Evolutionary conservation across 495 filamentous ascomycete species (phyloP).

Genomic region (Tuber indicum): DNA sequence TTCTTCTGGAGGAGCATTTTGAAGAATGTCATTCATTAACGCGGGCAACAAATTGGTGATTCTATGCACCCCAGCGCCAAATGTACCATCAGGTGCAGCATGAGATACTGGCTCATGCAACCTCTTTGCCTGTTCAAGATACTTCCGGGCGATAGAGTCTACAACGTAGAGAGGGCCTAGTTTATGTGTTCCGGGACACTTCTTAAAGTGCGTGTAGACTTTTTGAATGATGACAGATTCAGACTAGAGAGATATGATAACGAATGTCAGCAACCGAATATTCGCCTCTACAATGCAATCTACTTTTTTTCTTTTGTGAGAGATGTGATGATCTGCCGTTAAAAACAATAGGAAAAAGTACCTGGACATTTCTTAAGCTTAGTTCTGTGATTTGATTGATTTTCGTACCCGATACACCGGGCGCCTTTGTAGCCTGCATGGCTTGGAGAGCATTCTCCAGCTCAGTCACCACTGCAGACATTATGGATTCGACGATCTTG

Average conservation of each 20-base stretch:
- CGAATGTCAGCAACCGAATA: constrained; percentile 36
- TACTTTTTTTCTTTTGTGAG: constrained; percentile 4
- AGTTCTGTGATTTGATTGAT: constrained; percentile 76
- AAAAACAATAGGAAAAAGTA: constrained; percentile 50
- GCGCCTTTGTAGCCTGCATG: constrained; percentile 83
- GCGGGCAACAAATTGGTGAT: constrained; percentile 88
- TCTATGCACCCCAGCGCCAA: constrained; percentile 89
- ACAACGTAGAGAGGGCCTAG: constrained; percentile 98
- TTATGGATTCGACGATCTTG: constrained; percentile 29
- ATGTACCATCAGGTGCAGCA: constrained; percentile 78
- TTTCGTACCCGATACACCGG: constrained; percentile 86
- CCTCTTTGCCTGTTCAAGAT: constrained; percentile 89
- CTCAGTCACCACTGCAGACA: constrained; percentile 72
- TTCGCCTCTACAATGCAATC: constrained; percentile 35
- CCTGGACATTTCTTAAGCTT: constrained; percentile 88
- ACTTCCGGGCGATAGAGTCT: constrained; percentile 98
- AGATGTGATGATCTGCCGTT: constrained; percentile 11
- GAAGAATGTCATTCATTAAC: constrained; percentile 92
- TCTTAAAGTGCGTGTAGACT: constrained; percentile 95
- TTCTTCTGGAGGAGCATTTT: constrained; percentile 80
- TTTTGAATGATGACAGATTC: constrained; percentile 94
- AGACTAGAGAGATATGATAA: constrained; percentile 53
- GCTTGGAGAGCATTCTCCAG: constrained; percentile 83
- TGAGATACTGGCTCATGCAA: constrained; percentile 71
- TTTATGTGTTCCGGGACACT: constrained; percentile 89